These are phyloP conservation scores for Flaveria bidentis DNA, from an alignment of 129 eudicot species.

Conservation along the genomic window DNA sequence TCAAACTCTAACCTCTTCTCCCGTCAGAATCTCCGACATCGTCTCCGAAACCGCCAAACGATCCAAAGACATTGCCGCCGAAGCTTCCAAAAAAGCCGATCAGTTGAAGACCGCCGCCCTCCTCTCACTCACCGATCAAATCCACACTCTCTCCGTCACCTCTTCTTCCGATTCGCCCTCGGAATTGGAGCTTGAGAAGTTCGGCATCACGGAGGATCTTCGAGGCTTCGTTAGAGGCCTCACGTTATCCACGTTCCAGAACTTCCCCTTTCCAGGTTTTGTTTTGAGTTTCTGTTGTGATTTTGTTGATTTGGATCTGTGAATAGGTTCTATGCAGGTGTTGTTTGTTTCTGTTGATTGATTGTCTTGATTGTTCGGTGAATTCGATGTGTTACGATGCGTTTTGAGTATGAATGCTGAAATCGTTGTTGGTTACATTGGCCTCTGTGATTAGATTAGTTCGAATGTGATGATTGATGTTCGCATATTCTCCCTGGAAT, in stretches of 20 bases:
- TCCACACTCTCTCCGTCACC: slow-evolving; percentile 38
- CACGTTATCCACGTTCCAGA: slow-evolving; percentile 48
- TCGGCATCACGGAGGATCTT: slow-evolving; percentile 59
- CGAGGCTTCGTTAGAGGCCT: slow-evolving; percentile 57
- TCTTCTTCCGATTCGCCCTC: slow-evolving; percentile 25
- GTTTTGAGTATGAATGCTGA: slow-evolving; percentile 14
- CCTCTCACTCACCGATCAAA: slow-evolving; percentile 53
- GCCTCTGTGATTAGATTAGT: neutral
- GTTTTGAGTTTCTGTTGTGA: neutral
- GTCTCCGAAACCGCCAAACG: slow-evolving; percentile 45
- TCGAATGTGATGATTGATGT: neutral
- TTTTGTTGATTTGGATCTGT: neutral
- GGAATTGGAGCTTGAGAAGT: slow-evolving; percentile 44
- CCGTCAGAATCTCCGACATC: slow-evolving; percentile 45
- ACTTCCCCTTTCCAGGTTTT: slow-evolving; percentile 57
- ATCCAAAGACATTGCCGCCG: slow-evolving; percentile 51
- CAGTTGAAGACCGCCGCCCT: slow-evolving; percentile 45
- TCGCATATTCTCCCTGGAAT: neutral
- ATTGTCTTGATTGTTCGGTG: neutral
- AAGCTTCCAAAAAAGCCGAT: slow-evolving; percentile 59
- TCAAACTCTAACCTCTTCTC: slow-evolving; percentile 41
- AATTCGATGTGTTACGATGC: neutral
- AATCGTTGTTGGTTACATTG: neutral
- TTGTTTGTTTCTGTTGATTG: neutral
- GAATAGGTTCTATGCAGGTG: neutral